Base-by-base conservation (phyloP, 306 rosid genomes). In the Fragaria vesca region DNA sequence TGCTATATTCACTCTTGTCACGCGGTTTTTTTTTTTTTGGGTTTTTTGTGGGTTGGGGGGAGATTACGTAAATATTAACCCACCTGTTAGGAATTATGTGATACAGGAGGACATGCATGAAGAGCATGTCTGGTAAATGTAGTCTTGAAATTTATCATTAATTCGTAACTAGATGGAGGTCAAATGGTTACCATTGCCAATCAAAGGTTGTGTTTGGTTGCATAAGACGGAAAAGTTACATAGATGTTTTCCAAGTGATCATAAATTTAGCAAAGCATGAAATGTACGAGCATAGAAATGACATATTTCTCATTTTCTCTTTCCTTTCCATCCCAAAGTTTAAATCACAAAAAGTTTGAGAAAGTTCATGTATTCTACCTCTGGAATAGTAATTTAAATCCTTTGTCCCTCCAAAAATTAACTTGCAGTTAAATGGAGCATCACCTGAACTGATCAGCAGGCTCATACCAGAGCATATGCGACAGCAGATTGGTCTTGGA, bases 381-480 rank as follows among this genome's bases (percentile, higher is more conserved):
- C 13, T 6, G 12, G 60, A 60, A 45, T 38, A 43, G 40, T 42
- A 61, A 1, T 28, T 45, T 75, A 21, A 75, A 4, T 75, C 46
- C 8, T 57, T 12, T 4, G 46, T 60, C 70, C 70, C 38, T 26
- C 60, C 61, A 2, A 60, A 63, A 74, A 74, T 38, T 75, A 16
- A 54, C 21, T 52, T 85, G 80, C 91, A 94, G 98, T 73, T 92
- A 69, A 79, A 80, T n/a, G 97, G 91, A 82, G 95, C 86, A 21
- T 83, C 92, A 50, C 88, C 91, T 1, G 98, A 94, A 66, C 81
- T 92, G 86, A 87, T 94, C 80, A 81, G 79, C 66, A 88, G 86
- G 87, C 95, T 94, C 69, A 88, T 90, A 83, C 98, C 98, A 13
- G 98, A 92, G 85, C 93, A 94, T 38, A 72, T 87, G 20, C 87